phyloP scores from a whole-genome alignment of 1,284 basidiomycete species.

The Ganoderma boninense region DNA sequence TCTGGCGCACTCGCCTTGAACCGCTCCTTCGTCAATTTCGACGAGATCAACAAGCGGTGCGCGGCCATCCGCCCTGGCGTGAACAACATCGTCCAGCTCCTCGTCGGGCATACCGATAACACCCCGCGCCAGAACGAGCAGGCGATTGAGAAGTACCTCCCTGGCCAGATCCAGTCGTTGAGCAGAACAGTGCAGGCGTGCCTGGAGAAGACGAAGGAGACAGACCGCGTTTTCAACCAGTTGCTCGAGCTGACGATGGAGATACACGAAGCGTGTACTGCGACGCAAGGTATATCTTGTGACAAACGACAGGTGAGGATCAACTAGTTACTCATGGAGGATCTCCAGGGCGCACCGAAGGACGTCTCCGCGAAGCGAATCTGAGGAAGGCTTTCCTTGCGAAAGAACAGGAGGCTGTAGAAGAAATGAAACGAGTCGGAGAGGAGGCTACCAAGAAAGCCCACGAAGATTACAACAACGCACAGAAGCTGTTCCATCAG shows the following conservation, averaged over 20 bases:
- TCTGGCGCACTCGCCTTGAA: constrained; percentile 20
- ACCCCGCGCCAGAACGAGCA: constrained; percentile 20
- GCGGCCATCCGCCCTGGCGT: constrained; percentile 19
- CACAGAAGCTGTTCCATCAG: constrained; percentile 10
- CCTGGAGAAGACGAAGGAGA: constrained; percentile 22
- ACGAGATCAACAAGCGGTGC: constrained; percentile 24
- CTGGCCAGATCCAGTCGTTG: constrained; percentile 16
- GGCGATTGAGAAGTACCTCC: constrained; percentile 18
- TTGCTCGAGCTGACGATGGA: constrained; percentile 25
- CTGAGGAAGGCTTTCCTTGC: constrained; percentile 10
- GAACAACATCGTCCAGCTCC: constrained; percentile 24
- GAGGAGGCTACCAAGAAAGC: constrained; percentile 11
- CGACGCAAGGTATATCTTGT: constrained; percentile 14
- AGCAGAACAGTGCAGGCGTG: constrained; percentile 20
- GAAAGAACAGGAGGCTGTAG: constrained; percentile 13
- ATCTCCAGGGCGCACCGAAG: constrained; percentile 11
- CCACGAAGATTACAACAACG: constrained; percentile 12
- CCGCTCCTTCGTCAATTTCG: constrained; percentile 24
- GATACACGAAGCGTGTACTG: constrained; percentile 20
- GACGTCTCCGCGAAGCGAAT: constrained; percentile 7
- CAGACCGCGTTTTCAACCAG: constrained; percentile 14
- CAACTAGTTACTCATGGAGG: neutral
- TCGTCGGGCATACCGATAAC: constrained; percentile 18
- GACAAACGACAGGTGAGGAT: neutral
- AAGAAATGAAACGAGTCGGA: constrained; percentile 18